These are phyloP conservation scores for Guillardia theta DNA, from an alignment of 78 protist species.

Conservation along the genomic window DNA sequence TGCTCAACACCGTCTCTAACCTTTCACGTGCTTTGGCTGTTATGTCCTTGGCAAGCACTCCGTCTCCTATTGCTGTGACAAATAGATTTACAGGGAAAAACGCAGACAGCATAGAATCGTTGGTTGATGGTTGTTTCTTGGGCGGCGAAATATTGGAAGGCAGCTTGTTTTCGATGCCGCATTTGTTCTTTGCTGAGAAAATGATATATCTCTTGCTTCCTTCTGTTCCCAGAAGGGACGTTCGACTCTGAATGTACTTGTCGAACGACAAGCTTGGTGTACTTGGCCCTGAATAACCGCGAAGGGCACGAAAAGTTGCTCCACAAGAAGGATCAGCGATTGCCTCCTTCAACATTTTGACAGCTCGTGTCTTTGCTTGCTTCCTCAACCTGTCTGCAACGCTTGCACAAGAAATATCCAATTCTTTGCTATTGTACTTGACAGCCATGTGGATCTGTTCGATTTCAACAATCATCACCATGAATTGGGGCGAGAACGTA, in stretches of 20 bases:
- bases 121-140: background rate
- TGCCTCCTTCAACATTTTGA: background rate
- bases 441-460: background rate
- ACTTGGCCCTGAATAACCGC: background rate
- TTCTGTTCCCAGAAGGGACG: background rate
- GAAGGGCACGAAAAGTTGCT: background rate
- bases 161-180: background rate
- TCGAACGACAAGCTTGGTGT: background rate
- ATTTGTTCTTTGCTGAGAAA: background rate
- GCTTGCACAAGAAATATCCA: background rate
- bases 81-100: background rate
- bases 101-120: background rate
- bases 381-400: background rate
- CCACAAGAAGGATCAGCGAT: background rate
- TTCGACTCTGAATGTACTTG: background rate
- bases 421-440: background rate
- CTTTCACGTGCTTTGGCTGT: background rate
- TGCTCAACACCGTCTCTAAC: background rate
- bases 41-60: background rate
- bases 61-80: background rate
- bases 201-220: background rate
- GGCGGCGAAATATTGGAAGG: too few relatives aligned
- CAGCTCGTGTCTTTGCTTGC: constrained; percentile 31
- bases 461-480: too few relatives aligned
- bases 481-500: too few relatives aligned